Percentiles rank a stretch among this genome's conserved stretches.
Conservation (phyloP, 2,329 filamentous ascomycete genomes). For the Hymenoscyphus infarciens region DNA sequence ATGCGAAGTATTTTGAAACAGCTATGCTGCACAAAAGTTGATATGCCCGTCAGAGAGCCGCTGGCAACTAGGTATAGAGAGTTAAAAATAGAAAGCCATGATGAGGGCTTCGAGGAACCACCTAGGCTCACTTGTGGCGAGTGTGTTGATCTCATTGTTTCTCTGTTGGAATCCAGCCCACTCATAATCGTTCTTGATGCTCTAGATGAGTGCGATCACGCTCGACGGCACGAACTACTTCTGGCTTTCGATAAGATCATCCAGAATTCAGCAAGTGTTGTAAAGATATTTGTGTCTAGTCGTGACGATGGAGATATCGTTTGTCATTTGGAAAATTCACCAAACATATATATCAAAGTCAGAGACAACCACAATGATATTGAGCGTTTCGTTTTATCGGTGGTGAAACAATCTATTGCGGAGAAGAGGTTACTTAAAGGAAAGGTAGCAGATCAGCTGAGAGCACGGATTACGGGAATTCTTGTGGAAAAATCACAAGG, state of each 20-base stretch:
- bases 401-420: conserved; percentile 5
- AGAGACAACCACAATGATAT: conserved; percentile 11
- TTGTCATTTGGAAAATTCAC: neutral
- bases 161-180: neutral
- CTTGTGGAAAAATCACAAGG: conserved; percentile 6
- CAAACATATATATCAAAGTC: conserved; percentile 9
- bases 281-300: conserved; percentile 16
- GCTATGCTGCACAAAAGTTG: conserved; percentile 14
- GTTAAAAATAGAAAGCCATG: neutral
- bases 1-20: conserved; percentile 28
- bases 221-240: conserved; percentile 7
- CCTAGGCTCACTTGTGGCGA: neutral
- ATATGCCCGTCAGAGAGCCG: conserved; percentile 3
- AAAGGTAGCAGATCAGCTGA: neutral
- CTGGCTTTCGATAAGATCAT: conserved; percentile 9
- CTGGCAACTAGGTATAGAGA: neutral
- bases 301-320: conserved; percentile 15
- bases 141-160: neutral
- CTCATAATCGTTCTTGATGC: conserved; percentile 14
- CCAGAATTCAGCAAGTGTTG: conserved; percentile 6
- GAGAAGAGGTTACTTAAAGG: conserved; percentile 9
- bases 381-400: neutral
- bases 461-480: neutral
- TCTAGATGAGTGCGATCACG: conserved; percentile 14
- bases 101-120: conserved; percentile 1